phyloP scores from a whole-genome alignment of 129 eudicot genomes.

The Artemisia tridentata region DNA sequence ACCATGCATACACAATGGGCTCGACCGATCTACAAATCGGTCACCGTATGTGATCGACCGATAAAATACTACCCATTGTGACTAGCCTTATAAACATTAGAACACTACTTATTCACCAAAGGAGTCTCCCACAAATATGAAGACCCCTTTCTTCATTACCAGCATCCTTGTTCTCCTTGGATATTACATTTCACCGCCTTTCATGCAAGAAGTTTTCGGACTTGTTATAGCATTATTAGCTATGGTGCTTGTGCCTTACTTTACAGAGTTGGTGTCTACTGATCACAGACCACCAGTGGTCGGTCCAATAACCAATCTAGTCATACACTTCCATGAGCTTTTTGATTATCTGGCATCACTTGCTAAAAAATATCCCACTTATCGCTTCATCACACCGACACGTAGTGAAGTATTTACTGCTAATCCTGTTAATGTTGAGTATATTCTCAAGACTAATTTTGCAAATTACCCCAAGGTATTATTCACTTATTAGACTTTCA shows the following conservation, averaged over 20 bases:
- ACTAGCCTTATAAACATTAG: background rate
- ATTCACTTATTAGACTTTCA: too few species aligned
- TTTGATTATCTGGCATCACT: constrained; percentile 35
- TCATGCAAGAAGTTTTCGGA: constrained; percentile 22
- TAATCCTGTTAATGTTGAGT: constrained; percentile 46
- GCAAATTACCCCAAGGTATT: constrained; percentile 50
- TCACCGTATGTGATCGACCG: too few species aligned
- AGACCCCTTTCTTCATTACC: constrained; percentile 11
- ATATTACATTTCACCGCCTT: constrained; percentile 24
- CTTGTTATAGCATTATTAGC: constrained; percentile 18
- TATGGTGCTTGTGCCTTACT: constrained; percentile 25
- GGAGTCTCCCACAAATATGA: constrained; percentile 12
- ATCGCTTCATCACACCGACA: constrained; percentile 40
- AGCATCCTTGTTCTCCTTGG: constrained; percentile 24
- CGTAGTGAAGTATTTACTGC: constrained; percentile 49
- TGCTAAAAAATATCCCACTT: constrained; percentile 46
- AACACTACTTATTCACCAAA: background rate
- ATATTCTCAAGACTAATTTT: constrained; percentile 59
- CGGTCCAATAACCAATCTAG: constrained; percentile 40
- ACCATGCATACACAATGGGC: too few species aligned
- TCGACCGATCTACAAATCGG: too few species aligned
- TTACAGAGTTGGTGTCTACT: constrained; percentile 30
- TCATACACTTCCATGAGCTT: constrained; percentile 38
- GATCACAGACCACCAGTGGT: constrained; percentile 42
- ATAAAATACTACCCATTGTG: too few species aligned